Evolutionary conservation across 2,329 filamentous ascomycete genomes (phyloP).

Genomic region (Orbilia oligospora): DNA sequence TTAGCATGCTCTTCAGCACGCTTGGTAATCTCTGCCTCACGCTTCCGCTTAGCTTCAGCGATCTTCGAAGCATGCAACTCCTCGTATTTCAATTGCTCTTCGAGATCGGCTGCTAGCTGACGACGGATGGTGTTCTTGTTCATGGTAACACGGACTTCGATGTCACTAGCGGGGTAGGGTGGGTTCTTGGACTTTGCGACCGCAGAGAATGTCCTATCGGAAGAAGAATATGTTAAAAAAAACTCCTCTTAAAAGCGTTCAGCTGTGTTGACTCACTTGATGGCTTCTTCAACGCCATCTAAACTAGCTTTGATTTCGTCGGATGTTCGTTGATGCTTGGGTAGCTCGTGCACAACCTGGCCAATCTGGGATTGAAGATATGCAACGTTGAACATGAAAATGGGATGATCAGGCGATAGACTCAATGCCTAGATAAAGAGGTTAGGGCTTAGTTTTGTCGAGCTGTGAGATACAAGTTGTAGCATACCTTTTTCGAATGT

Average conservation of each 20-base stretch:
- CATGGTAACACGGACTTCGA: conserved; percentile 98
- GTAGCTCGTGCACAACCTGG: conserved; percentile 80
- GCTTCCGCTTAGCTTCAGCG: conserved; percentile 81
- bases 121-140: conserved; percentile 93
- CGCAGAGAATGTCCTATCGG: conserved; percentile 70
- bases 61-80: conserved; percentile 92
- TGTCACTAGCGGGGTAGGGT: conserved; percentile 89
- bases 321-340: conserved; percentile 82
- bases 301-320: conserved; percentile 85
- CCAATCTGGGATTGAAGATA: conserved; percentile 97
- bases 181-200: conserved; percentile 76
- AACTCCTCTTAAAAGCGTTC: not conserved
- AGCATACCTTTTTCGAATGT: conserved; percentile 76
- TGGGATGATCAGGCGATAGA: conserved; percentile 84
- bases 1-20: conserved; percentile 79
- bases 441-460: conserved; percentile 8
- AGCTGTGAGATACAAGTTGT: not conserved
- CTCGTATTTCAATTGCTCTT: conserved; percentile 90
- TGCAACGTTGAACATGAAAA: conserved; percentile 97
- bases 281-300: conserved; percentile 86
- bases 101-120: conserved; percentile 87
- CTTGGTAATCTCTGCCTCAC: conserved; percentile 82
- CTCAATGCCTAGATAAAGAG: conserved; percentile 75
- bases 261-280: conserved; percentile 71
- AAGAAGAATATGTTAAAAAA: conserved; percentile 16